Percentiles rank a stretch among this genome's conserved stretches.
Conservation (phyloP, 2,329 filamentous ascomycete species). For the Cladosporium sphaerospermum region DNA sequence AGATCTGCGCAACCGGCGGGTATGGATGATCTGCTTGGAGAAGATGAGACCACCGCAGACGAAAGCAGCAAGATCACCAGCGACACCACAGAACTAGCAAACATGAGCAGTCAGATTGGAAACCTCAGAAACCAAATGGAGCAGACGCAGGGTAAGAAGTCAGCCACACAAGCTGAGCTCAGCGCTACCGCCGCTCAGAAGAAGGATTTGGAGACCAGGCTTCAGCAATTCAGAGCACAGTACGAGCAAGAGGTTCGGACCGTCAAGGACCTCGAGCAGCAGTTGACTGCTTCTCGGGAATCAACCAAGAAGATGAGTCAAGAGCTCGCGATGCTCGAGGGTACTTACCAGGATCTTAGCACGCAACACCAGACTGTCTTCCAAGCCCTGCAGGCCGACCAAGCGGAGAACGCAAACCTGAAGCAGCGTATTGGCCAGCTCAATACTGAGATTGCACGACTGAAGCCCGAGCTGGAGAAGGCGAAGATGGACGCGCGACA, state of each 20-base stretch:
- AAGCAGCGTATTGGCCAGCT: conserved; percentile 82
- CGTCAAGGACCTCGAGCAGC: conserved; percentile 77
- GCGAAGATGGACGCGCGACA: conserved; percentile 85
- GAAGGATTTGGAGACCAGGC: conserved; percentile 81
- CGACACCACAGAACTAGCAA: conserved; percentile 88
- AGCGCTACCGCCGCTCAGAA: conserved; percentile 79
- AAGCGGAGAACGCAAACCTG: conserved; percentile 76
- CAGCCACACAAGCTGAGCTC: conserved; percentile 71
- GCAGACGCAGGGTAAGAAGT: conserved; percentile 78
- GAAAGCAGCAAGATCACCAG: conserved; percentile 80
- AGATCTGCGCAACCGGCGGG: conserved; percentile 39
- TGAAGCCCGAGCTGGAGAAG: conserved; percentile 91
- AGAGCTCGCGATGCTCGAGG: conserved; percentile 78
- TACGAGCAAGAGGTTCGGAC: conserved; percentile 93
- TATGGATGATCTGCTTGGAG: conserved; percentile 82
- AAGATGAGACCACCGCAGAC: conserved; percentile 67
- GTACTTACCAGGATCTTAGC: conserved; percentile 71
- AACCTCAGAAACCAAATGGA: conserved; percentile 91
- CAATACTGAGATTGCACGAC: conserved; percentile 73
- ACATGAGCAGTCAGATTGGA: conserved; percentile 91
- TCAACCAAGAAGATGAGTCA: conserved; percentile 80
- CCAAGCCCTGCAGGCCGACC: conserved; percentile 72
- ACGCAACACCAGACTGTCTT: conserved; percentile 72
- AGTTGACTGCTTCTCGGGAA: conserved; percentile 65
- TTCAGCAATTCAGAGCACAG: conserved; percentile 76